These are phyloP conservation scores for Boletus sp. DNA, from an alignment of 1,284 basidiomycete species.

Conservation along the genomic window DNA sequence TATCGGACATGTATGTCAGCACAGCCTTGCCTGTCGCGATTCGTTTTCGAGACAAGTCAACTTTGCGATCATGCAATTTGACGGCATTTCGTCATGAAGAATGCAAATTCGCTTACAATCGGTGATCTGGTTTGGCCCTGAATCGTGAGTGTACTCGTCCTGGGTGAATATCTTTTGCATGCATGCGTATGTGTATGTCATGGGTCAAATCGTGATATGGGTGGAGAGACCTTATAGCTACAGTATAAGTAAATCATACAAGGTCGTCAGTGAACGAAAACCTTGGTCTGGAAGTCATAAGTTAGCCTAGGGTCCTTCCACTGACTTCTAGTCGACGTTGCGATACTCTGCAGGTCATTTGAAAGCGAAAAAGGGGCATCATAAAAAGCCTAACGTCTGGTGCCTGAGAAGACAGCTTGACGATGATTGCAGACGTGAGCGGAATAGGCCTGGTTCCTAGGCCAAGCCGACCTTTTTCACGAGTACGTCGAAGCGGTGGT, in stretches of 20 bases:
- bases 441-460: neutral
- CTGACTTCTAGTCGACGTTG: neutral
- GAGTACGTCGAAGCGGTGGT: neutral
- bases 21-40: neutral
- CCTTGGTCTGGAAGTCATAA: neutral
- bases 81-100: slow-evolving; percentile 1
- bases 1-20: no score
- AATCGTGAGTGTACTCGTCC: neutral
- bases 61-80: slow-evolving; percentile 4
- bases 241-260: slow-evolving; percentile 1
- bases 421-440: neutral
- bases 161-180: neutral
- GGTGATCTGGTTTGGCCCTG: neutral
- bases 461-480: neutral
- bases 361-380: neutral
- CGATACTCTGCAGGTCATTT: neutral
- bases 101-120: neutral
- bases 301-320: neutral
- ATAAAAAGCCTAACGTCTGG: neutral
- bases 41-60: neutral
- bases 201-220: neutral
- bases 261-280: neutral
- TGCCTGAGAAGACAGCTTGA: neutral
- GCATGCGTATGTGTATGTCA: slow-evolving; percentile 1
- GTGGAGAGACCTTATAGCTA: neutral